Evolutionary conservation across 2,329 filamentous ascomycete species (phyloP).

Genomic region (Zelopaecilomyces penicillatus): DNA sequence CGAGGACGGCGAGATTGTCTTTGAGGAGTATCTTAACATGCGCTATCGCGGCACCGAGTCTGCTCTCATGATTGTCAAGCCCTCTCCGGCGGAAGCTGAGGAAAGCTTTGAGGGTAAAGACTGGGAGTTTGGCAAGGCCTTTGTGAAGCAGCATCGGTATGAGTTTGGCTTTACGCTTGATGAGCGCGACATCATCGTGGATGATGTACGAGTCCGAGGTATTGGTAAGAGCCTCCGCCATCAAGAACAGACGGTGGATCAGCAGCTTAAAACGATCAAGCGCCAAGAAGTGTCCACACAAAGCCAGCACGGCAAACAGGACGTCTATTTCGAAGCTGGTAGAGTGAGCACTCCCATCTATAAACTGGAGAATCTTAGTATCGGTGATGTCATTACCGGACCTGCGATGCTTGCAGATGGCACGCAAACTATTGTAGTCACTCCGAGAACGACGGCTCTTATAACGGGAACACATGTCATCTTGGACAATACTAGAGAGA

Average conservation of each 20-base stretch:
- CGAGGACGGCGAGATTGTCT: conserved; percentile 61
- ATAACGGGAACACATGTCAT: conserved; percentile 82
- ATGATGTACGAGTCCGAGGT: conserved; percentile 79
- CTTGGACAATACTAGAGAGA: conserved; percentile 65
- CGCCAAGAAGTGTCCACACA: conserved; percentile 46
- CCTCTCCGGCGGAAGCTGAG: conserved; percentile 51
- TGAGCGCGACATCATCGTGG: conserved; percentile 80
- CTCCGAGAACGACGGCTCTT: conserved; percentile 66
- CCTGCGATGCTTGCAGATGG: conserved; percentile 82
- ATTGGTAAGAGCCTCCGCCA: conserved; percentile 83
- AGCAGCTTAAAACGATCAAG: conserved; percentile 66
- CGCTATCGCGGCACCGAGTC: conserved; percentile 86
- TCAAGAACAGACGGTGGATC: conserved; percentile 71
- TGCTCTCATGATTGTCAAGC: conserved; percentile 80
- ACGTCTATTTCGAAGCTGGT: conserved; percentile 80
- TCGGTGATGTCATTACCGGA: conserved; percentile 66
- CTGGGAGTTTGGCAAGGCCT: conserved; percentile 79
- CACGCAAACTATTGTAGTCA: conserved; percentile 86
- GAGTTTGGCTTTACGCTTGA: conserved; percentile 86
- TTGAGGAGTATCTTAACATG: conserved; percentile 93
- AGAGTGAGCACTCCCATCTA: conserved; percentile 72
- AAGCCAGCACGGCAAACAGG: conserved; percentile 56
- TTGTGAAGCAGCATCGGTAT: conserved; percentile 79
- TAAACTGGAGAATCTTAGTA: conserved; percentile 63
- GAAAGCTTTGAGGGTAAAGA: conserved; percentile 54